These are phyloP conservation scores for Didymella pinodella DNA, from an alignment of 2,329 filamentous ascomycete genomes.

Conservation along the genomic window DNA sequence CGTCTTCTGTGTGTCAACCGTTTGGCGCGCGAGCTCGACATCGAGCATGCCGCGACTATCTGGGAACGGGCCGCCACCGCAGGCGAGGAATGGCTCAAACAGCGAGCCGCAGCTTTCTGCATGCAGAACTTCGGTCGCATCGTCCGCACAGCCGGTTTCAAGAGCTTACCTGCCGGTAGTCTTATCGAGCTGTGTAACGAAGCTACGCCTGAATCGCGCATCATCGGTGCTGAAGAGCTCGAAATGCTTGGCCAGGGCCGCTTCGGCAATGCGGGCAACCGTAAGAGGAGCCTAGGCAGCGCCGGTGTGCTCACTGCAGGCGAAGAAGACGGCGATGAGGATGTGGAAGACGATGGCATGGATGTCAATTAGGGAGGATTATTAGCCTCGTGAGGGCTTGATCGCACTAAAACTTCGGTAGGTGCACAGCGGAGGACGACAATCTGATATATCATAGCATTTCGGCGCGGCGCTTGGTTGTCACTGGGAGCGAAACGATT, in stretches of 20 bases:
- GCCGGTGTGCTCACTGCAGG: constrained; percentile 50
- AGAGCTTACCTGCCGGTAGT: constrained; percentile 77
- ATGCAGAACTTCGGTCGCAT: constrained; percentile 94
- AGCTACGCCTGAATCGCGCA: constrained; percentile 89
- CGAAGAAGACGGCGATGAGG: constrained; percentile 54
- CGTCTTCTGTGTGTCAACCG: constrained; percentile 90
- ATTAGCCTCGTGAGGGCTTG: background rate
- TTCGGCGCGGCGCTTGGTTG: constrained; percentile 21
- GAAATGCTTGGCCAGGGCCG: constrained; percentile 64
- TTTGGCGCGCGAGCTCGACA: constrained; percentile 87
- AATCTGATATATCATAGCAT: constrained; percentile 12
- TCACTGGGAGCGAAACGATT: background rate
- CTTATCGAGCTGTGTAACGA: constrained; percentile 93
- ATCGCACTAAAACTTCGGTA: background rate
- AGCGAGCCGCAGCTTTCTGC: constrained; percentile 86
- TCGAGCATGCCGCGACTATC: constrained; percentile 92
- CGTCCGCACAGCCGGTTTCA: constrained; percentile 87
- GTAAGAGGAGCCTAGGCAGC: constrained; percentile 54
- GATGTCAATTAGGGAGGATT: constrained; percentile 44
- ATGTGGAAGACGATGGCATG: constrained; percentile 55
- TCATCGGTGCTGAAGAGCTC: constrained; percentile 87
- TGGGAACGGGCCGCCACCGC: constrained; percentile 94
- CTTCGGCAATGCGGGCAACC: constrained; percentile 49
- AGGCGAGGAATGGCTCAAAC: constrained; percentile 91
- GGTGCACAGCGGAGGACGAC: background rate